phyloP scores from a whole-genome alignment of 352 stramenopile species.

The Aphanomyces cochlioides region DNA sequence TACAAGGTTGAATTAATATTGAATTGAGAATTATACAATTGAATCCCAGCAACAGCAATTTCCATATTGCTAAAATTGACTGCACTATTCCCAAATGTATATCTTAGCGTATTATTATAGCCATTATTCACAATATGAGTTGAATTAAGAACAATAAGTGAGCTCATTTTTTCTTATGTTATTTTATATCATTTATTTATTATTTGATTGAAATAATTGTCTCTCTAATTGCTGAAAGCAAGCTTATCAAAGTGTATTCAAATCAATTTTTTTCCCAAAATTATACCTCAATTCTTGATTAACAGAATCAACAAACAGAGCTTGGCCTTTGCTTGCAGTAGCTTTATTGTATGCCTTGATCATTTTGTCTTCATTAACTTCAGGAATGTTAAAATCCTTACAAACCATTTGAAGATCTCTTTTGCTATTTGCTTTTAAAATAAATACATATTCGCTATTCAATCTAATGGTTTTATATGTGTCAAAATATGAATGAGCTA shows the following conservation, averaged over 20 bases:
- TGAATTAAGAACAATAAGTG: not conserved
- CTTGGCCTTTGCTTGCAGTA: conserved; percentile 36
- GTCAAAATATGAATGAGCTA: conserved; percentile 36
- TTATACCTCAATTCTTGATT: conserved; percentile 22
- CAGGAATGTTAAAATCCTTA: conserved; percentile 35
- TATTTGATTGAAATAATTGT: too few species aligned
- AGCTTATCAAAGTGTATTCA: too few species aligned
- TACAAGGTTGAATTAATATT: conserved; percentile 32
- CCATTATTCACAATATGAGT: conserved; percentile 33
- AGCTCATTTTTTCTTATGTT: not conserved
- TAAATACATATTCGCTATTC: conserved; percentile 34
- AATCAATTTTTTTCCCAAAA: conserved; percentile 7
- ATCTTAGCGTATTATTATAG: conserved; percentile 30
- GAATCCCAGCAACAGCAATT: conserved; percentile 29
- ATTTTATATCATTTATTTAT: too few species aligned
- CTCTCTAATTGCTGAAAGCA: too few species aligned
- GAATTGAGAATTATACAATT: conserved; percentile 35
- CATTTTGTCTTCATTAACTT: conserved; percentile 28
- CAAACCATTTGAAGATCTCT: conserved; percentile 38
- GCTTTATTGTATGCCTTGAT: conserved; percentile 35
- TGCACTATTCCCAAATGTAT: conserved; percentile 19
- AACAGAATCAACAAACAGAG: conserved; percentile 30
- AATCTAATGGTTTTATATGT: conserved; percentile 41
- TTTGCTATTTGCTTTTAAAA: conserved; percentile 39
- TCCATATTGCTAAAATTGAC: conserved; percentile 33